Conservation (phyloP, 371 early-diverging fungal genomes). For the Mortierella sp. region DNA sequence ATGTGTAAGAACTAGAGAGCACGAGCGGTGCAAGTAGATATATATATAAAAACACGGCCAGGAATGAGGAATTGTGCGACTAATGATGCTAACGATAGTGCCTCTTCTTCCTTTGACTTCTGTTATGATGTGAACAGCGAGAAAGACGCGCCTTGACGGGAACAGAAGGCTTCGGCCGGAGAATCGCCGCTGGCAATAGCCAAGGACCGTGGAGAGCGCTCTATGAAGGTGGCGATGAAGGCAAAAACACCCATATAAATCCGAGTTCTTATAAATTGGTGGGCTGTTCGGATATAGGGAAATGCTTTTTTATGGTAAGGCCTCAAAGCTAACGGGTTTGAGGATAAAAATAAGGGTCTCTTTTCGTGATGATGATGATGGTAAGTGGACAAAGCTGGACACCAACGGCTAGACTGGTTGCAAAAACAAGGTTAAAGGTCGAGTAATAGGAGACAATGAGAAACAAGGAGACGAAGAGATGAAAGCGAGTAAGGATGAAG, state of each 20-base stretch:
- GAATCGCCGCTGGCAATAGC: conserved; percentile 8
- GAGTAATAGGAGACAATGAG: neutral
- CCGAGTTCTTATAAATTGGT: neutral
- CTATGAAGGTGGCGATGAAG: conserved; percentile 13
- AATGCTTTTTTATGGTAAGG: no score
- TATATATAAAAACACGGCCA: no score
- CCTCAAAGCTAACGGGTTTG: neutral
- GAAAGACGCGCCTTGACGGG: neutral
- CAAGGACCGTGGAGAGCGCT: conserved; percentile 3
- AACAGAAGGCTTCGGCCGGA: neutral
- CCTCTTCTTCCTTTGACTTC: neutral
- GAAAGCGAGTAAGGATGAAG: conserved; percentile 3
- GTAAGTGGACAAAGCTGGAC: no score
- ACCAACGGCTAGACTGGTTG: no score
- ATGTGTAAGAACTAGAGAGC: no score
- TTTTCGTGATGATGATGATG: no score
- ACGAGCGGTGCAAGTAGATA: no score
- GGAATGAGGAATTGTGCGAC: no score
- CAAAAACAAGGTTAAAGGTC: neutral
- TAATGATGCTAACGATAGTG: no score
- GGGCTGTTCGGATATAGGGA: neutral
- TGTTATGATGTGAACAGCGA: no score
- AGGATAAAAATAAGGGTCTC: neutral
- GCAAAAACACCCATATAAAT: conserved; percentile 31
- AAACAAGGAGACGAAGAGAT: neutral